Evolutionary conservation across 441 rosid genomes (phyloP).

Genomic region (Croton setiger): DNA sequence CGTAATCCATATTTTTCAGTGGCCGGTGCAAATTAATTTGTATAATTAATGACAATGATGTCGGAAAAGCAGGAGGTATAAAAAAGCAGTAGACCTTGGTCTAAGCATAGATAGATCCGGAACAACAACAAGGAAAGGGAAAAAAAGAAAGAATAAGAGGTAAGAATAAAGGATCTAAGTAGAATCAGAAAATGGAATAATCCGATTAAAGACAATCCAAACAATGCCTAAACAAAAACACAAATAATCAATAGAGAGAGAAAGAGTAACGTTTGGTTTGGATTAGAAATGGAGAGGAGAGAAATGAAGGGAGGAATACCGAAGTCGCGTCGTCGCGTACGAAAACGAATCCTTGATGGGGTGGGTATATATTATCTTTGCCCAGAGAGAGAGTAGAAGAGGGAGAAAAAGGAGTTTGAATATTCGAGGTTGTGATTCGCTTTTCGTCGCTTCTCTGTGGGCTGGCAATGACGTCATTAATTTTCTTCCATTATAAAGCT

Average conservation of each 20-base stretch:
- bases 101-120: conserved; percentile 50
- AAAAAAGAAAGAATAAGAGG: not conserved
- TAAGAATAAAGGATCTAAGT: conserved; percentile 42
- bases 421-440: conserved; percentile 61
- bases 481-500: conserved; percentile 11
- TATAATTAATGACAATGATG: not conserved
- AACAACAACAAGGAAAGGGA: conserved; percentile 18
- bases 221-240: not conserved
- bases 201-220: conserved; percentile 14
- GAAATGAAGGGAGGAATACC: conserved; percentile 11
- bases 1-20: conserved; percentile 35
- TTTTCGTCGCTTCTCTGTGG: conserved; percentile 36
- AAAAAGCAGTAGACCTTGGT: conserved; percentile 10
- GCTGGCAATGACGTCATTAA: conserved; percentile 41
- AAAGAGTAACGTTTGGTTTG: not conserved
- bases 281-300: not conserved
- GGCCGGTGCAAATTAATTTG: not conserved
- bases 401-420: conserved; percentile 27
- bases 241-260: not conserved
- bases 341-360: conserved; percentile 49
- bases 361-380: not conserved
- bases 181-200: conserved; percentile 55
- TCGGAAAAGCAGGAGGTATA: not conserved
- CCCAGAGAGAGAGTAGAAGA: conserved; percentile 11
- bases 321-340: conserved; percentile 92